Percentiles rank a stretch among this genome's conserved stretches.
phyloP scores from a whole-genome alignment of 2,329 filamentous ascomycete genomes.

The Fusarium lateritium region DNA sequence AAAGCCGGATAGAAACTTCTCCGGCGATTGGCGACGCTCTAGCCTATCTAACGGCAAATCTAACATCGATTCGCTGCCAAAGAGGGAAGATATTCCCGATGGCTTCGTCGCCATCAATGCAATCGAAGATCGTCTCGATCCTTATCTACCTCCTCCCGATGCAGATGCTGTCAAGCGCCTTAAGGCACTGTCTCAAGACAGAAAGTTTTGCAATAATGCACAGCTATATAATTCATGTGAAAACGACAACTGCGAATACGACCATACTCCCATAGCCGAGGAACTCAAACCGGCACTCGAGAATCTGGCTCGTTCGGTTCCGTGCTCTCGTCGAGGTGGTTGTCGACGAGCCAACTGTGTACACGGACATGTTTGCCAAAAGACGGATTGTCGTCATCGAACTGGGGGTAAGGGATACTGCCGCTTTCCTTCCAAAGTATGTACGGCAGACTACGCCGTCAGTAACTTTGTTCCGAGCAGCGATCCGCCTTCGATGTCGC shows the following conservation, averaged over 20 bases:
- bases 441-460: conserved; percentile 34
- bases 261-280: conserved; percentile 36
- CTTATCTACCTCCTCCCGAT: conserved; percentile 24
- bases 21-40: conserved; percentile 18
- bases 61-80: conserved; percentile 35
- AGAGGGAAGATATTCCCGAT: conserved; percentile 29
- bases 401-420: conserved; percentile 35
- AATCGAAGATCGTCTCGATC: conserved; percentile 37
- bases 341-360: conserved; percentile 38
- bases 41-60: background rate
- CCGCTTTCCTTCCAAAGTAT: conserved; percentile 34
- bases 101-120: conserved; percentile 36
- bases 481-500: conserved; percentile 13
- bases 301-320: conserved; percentile 36
- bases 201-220: conserved; percentile 41
- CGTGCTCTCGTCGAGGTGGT: conserved; percentile 30
- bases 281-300: conserved; percentile 37
- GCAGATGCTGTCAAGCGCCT: conserved; percentile 26
- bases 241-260: conserved; percentile 37
- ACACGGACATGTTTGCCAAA: conserved; percentile 44
- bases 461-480: background rate
- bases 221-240: conserved; percentile 37
- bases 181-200: conserved; percentile 28
- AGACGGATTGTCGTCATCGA: conserved; percentile 37
- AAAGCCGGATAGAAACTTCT: conserved; percentile 20